Evolutionary conservation across 257 asterid genomes (phyloP).

Genomic region (Rhazya stricta): DNA sequence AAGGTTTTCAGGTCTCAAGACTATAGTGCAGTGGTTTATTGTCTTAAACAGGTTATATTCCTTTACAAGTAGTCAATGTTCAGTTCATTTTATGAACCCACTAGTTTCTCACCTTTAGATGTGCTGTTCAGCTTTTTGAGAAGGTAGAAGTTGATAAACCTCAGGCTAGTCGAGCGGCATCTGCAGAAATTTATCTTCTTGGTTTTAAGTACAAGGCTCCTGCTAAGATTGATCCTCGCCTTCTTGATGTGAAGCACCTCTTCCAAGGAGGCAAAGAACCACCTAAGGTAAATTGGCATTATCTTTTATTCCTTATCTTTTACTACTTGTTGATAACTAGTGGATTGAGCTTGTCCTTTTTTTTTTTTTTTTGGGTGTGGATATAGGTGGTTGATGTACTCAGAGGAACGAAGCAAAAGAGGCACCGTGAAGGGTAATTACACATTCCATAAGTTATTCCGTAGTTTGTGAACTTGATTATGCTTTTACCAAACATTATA

Average conservation of each 20-base stretch:
- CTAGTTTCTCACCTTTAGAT: slow-evolving; percentile 16
- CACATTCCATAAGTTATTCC: neutral
- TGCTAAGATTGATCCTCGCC: slow-evolving; percentile 94
- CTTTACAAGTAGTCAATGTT: neutral
- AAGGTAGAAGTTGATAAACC: slow-evolving; percentile 97
- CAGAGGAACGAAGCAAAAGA: slow-evolving; percentile 63
- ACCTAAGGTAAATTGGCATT: slow-evolving; percentile 52
- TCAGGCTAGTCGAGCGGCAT: slow-evolving; percentile 75
- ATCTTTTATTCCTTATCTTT: neutral
- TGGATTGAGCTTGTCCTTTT: neutral
- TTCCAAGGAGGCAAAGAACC: slow-evolving; percentile 80
- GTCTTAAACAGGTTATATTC: slow-evolving; percentile 79
- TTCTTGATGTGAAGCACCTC: slow-evolving; percentile 81
- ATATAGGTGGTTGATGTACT: slow-evolving; percentile 75
- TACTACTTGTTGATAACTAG: neutral
- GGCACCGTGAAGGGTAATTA: slow-evolving; percentile 84
- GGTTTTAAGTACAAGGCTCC: slow-evolving; percentile 88
- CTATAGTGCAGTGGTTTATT: slow-evolving; percentile 74
- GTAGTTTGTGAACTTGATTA: neutral
- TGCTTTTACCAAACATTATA: neutral
- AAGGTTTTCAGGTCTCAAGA: slow-evolving; percentile 97
- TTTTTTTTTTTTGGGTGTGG: too few species aligned
- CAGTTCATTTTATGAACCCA: neutral
- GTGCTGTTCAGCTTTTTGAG: slow-evolving; percentile 67
- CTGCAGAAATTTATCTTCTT: slow-evolving; percentile 81